phyloP scores from a whole-genome alignment of 2,329 filamentous ascomycete species.

The Colletotrichum higginsianum region DNA sequence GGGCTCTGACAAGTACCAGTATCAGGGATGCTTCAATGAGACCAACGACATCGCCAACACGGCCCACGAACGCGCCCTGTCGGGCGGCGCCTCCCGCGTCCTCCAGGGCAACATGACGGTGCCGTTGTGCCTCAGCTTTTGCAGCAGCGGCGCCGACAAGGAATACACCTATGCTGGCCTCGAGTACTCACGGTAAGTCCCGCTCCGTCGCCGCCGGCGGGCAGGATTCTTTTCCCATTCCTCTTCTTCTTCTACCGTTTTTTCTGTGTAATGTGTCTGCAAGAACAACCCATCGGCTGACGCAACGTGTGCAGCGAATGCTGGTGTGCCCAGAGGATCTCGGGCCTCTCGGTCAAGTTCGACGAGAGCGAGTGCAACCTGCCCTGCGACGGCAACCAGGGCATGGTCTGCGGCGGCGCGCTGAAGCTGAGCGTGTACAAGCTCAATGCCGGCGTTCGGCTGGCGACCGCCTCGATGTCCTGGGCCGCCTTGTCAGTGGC shows the following conservation, averaged over 20 bases:
- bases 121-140: conserved; percentile 65
- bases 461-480: conserved; percentile 1
- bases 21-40: conserved; percentile 73
- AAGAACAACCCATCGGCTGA: conserved; percentile 1
- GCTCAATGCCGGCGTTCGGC: conserved; percentile 22
- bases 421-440: conserved; percentile 64
- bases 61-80: conserved; percentile 60
- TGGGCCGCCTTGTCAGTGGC: conserved; percentile 16
- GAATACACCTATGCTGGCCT: conserved; percentile 67
- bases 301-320: conserved; percentile 63
- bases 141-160: conserved; percentile 54
- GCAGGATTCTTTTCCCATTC: too few relatives aligned
- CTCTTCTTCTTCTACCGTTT: too few relatives aligned
- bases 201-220: neutral
- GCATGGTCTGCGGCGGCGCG: conserved; percentile 68
- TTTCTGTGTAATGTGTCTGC: too few relatives aligned
- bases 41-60: conserved; percentile 62
- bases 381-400: conserved; percentile 67
- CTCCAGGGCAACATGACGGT: conserved; percentile 65
- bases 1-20: conserved; percentile 58
- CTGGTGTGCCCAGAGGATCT: conserved; percentile 70
- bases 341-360: conserved; percentile 61
- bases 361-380: conserved; percentile 64
- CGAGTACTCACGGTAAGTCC: conserved; percentile 64
- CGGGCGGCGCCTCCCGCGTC: conserved; percentile 58